Evolutionary conservation across 163 green algal genomes (phyloP).

Genomic region (Prototheca wickerhamii): DNA sequence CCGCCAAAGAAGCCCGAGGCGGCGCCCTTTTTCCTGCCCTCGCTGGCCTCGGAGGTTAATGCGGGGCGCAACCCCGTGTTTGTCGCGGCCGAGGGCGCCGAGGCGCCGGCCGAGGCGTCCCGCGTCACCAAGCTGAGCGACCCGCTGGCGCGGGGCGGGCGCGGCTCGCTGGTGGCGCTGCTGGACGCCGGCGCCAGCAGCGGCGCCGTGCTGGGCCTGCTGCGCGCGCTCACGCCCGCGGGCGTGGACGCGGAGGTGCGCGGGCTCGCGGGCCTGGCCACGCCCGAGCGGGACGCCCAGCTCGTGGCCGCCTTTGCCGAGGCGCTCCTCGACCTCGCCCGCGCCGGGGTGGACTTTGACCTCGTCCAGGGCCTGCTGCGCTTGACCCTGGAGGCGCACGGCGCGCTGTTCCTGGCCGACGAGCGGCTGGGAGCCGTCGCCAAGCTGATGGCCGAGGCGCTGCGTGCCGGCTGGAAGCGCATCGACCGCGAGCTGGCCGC

Average conservation of each 20-base stretch:
- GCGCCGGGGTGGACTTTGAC: constrained; percentile 56
- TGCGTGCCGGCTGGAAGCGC: constrained; percentile 48
- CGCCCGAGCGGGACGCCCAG: not conserved
- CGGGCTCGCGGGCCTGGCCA: constrained; percentile 17
- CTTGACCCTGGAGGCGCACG: constrained; percentile 58
- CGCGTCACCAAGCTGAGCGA: not conserved
- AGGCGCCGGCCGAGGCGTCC: not conserved
- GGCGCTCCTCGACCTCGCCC: constrained; percentile 38
- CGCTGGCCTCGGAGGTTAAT: constrained; percentile 43
- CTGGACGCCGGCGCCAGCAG: constrained; percentile 14
- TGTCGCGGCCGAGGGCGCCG: not conserved
- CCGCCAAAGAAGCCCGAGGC: constrained; percentile 82
- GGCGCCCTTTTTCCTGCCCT: constrained; percentile 97
- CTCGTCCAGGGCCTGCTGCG: constrained; percentile 44
- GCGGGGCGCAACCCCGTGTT: constrained; percentile 39
- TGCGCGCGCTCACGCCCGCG: constrained; percentile 46
- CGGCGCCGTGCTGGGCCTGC: constrained; percentile 36
- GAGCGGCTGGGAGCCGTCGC: constrained; percentile 27
- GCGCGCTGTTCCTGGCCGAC: constrained; percentile 42
- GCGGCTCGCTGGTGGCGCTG: constrained; percentile 8
- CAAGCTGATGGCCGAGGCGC: constrained; percentile 21
- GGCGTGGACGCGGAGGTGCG: constrained; percentile 63
- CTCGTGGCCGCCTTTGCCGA: constrained; percentile 6
- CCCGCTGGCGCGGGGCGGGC: not conserved
- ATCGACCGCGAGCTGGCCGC: constrained; percentile 61